Base-by-base conservation (phyloP, 495 filamentous ascomycete species). In the Aspergillus steynii region DNA sequence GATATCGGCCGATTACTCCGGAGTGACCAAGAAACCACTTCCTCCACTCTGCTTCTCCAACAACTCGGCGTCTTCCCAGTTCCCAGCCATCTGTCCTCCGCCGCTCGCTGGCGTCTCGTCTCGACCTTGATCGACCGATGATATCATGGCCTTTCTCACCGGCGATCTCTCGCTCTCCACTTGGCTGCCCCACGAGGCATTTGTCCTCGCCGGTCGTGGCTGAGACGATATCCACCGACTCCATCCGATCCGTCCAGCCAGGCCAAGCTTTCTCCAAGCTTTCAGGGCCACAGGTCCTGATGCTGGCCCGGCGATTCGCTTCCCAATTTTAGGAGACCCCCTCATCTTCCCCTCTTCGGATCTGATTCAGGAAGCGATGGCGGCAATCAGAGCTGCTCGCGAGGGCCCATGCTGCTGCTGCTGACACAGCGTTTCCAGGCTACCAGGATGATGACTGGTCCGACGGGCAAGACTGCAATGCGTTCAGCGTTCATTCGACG, bases 261-360 rank as follows among this genome's bases (percentile, higher is more conserved):
- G 48, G 65, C 60, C 57, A 68, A 68, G 65, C 65, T 68, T 68
- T 68, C 61, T 61, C 57, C 42, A 68, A 68, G 65, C 65, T 64
- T 68, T 62, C 53, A 52, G 48, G 27, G 20, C 46, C 45, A 2
- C 25, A 46, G 46, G 47, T 32, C 61, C 47, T 60, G 27, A 29
- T 15, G 20, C 46, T 42, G 31, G 14, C 27, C 50, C 49, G 29
- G 32, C 55, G 28, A 63, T 65, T 66, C 60, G 64, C 57, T 53
- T 58, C 42, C 15, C 55, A 49, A 26, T 14, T 15, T 37, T 42
- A 42, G 45, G 45, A 32, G 7, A 26, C 53, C 37, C 49, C 54
- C 54, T 61, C 54, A 51, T 28, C 34, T 2, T 10, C 4, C 37
- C 12, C 9, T 14, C 37, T 12, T 42, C 37, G 37, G 12, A 42